Percentiles rank a stretch among this genome's conserved stretches.
Evolutionary conservation across 208 protist genomes (phyloP).

Genomic region (Wallacemonas sp.): DNA sequence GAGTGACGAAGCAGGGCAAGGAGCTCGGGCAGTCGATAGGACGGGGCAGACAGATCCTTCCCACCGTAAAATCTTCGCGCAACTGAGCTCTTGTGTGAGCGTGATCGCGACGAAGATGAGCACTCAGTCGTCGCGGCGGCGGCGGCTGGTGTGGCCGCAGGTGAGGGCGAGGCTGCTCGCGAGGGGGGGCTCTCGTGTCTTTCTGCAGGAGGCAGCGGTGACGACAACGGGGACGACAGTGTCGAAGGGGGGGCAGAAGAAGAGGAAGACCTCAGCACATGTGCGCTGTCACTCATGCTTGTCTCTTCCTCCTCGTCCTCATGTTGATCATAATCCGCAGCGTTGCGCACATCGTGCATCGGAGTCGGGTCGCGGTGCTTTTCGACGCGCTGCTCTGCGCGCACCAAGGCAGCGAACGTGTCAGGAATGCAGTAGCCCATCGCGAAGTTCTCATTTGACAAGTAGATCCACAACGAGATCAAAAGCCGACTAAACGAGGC

Average conservation of each 20-base stretch:
- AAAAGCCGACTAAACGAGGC: conserved; percentile 29
- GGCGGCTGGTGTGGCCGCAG: too few species aligned
- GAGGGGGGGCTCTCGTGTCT: too few species aligned
- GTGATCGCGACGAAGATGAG: not conserved
- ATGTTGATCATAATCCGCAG: too few species aligned
- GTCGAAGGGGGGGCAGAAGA: not conserved
- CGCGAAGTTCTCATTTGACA: conserved; percentile 39
- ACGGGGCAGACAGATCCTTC: conserved; percentile 34
- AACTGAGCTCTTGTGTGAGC: not conserved
- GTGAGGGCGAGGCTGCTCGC: too few species aligned
- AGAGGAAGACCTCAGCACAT: not conserved
- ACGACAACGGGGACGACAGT: conserved; percentile 6
- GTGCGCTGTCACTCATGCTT: not conserved
- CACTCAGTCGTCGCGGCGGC: too few species aligned
- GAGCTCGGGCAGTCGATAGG: conserved; percentile 47
- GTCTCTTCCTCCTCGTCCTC: not conserved
- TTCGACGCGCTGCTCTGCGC: conserved; percentile 7
- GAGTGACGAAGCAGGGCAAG: conserved; percentile 40
- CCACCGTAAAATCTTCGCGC: not conserved
- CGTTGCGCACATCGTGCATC: too few species aligned
- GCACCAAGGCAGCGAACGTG: conserved; percentile 31
- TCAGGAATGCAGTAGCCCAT: conserved; percentile 49
- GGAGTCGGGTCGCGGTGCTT: not conserved
- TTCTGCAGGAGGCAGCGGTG: too few species aligned
- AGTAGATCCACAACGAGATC: conserved; percentile 52